These are phyloP conservation scores for Venturia oleaginea DNA, from an alignment of 2,329 filamentous ascomycete species.

Conservation along the genomic window DNA sequence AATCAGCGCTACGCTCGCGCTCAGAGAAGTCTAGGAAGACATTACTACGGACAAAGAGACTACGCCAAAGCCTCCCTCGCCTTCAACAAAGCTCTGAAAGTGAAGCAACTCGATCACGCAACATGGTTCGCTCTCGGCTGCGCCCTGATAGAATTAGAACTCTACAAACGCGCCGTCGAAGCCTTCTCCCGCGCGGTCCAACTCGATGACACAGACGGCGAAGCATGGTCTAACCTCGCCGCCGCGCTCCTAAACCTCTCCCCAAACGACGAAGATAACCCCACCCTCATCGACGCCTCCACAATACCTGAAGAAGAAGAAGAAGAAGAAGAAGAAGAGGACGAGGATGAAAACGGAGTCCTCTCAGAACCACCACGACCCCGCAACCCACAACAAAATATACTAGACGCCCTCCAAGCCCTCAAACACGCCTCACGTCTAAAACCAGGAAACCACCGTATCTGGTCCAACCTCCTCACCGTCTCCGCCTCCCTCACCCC, in stretches of 20 bases:
- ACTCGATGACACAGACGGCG: conserved; percentile 77
- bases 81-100: conserved; percentile 66
- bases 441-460: conserved; percentile 78
- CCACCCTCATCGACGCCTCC: conserved; percentile 4
- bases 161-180: conserved; percentile 70
- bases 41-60: conserved; percentile 60
- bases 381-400: conserved; percentile 49
- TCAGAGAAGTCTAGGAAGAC: conserved; percentile 75
- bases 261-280: conserved; percentile 3
- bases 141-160: conserved; percentile 66
- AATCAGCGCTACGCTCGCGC: conserved; percentile 73
- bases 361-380: conserved; percentile 15
- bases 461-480: conserved; percentile 94
- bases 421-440: conserved; percentile 80
- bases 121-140: conserved; percentile 90
- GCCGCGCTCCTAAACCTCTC: conserved; percentile 63
- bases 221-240: conserved; percentile 92
- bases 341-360: conserved; percentile 11
- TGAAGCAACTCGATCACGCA: conserved; percentile 72
- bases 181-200: conserved; percentile 78
- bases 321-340: conserved; percentile 6
- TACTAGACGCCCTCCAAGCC: conserved; percentile 68
- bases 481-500: conserved; percentile 71
- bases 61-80: conserved; percentile 63
- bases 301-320: background rate